Evolutionary conservation across 176 grass and related monocot species (phyloP), one percentile per base, ranked within the genome.

Genomic region (Phragmites australis): DNA sequence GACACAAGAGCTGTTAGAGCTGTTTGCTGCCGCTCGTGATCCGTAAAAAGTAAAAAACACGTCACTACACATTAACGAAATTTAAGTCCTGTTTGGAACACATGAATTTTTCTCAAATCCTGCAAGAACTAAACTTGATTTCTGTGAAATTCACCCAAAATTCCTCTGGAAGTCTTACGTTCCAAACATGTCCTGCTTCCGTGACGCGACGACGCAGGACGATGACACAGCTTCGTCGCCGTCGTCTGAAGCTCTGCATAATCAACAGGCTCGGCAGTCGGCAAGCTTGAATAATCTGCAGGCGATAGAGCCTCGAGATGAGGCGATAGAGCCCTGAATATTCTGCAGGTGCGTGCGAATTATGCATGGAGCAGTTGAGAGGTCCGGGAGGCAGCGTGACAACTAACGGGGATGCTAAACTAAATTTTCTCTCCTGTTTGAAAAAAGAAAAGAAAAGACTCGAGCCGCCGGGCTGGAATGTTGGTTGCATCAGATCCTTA

Each of bases 401-500:
- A 72, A 73, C 75, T 65, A 69, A 86, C 59, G 34, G 18, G 37
- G 34, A 43, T 12, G 49, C 49, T 57, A 68, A 53, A 14, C 47
- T 52, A 63, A 46, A 21, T 29, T 8, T 30, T 75, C 62, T 52
- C 58, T 70, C 57, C 26, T 27, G 29, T 57, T 66, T 63, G 52
- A 8, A 39, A 60, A 23, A 39, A 17, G 8, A 26, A 76, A 76
- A 12, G 4, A 81, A 84, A 76, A 76, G 67, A 73, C 58, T 74
- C 1, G 47, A 32, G 68, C 6, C 8, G 72, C 73, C 64, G 77
- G 72, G 72, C 59, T 88, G 74, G 74, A 88, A 79, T 88, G 82
- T 85, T 81, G 61, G 54, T 61, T 77, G 70, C 55, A 85, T 89
- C 76, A 70, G 65, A 50, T 81, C 65, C 78, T n/a, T n/a, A n/a